Base-by-base conservation (phyloP, 2,329 filamentous ascomycete species). In the Hymenoscyphus albidus region DNA sequence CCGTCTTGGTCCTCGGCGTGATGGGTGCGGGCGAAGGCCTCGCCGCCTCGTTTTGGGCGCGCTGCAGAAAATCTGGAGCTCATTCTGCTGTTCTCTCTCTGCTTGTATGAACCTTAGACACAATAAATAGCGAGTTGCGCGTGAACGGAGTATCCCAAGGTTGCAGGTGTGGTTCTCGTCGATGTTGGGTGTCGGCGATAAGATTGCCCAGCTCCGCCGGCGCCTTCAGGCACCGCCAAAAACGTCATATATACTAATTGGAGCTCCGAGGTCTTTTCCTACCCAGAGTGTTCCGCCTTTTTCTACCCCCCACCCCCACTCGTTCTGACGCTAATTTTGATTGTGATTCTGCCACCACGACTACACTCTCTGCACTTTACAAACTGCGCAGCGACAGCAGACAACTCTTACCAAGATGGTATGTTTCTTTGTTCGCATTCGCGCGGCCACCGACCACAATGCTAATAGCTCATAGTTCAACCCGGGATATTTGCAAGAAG, bases 21-120 rank as follows among this genome's bases (percentile, higher is more conserved):
- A 76, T 94, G 87, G 18, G 86, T 87, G 64, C 91, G 88, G 56
- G 89, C 87, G 75, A 91, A 96, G 71, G 88, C 86, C 79, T 97
- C 93, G 72, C 89, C 91, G 4, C 86, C 89, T 69, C 93, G 89
- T 79, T 94, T 96, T 10, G 92, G 92, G 44, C 92, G 89, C 62
- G 89, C 90, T 35, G 88, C 86, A 61, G 85, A 82, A 73, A 81
- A 84, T 71, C 83, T 78, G 62, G 84, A 84, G 13, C 72, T 70
- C 71, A 86, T 80, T 82, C 16, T 64, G 59, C 16, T 35, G 7
- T 27, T 27, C 32, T 57, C 32, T 57, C 32, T 31, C 14, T 35
- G 54, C 5, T 35, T 22, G 44, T 4, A 22, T 22, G 22, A 51
- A 22, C 22, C 22, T n/a, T 22, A 22, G 9, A 22, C n/a, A 51